Conservation (phyloP, 768 basidiomycete species). For the Myochromella boudieri region DNA sequence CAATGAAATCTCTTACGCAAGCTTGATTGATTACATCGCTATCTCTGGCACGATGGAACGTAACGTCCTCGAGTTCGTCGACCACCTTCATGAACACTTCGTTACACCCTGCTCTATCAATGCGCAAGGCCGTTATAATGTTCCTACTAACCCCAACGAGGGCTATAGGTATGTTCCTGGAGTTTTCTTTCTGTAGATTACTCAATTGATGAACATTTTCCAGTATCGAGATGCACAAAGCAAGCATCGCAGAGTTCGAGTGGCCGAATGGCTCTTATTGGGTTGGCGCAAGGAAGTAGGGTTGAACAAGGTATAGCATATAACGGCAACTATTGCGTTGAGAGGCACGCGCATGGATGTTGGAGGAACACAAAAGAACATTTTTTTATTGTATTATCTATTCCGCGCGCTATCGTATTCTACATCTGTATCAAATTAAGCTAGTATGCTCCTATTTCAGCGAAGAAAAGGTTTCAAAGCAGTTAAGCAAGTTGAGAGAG, state of each 20-base stretch:
- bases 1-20: no score
- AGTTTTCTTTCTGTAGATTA: background rate
- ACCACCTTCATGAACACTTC: slow-evolving; percentile 95
- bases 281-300: slow-evolving; percentile 33
- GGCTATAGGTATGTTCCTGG: slow-evolving; percentile 66
- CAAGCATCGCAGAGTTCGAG: slow-evolving; percentile 79
- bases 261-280: slow-evolving; percentile 89
- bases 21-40: slow-evolving; percentile 91
- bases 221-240: slow-evolving; percentile 87
- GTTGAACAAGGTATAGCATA: no score
- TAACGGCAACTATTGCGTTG: no score
- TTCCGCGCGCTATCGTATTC: no score
- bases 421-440: no score
- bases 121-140: slow-evolving; percentile 80
- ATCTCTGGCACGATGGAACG: slow-evolving; percentile 91
- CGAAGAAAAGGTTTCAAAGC: no score
- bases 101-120: slow-evolving; percentile 88
- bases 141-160: slow-evolving; percentile 70
- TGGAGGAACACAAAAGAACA: no score
- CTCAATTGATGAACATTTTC: background rate
- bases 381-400: no score
- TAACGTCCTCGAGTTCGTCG: slow-evolving; percentile 89
- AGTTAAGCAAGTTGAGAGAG: no score
- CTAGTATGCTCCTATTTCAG: no score
- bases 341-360: no score